Conservation (phyloP, 257 asterid genomes). For the Nicotiana knightiana region DNA sequence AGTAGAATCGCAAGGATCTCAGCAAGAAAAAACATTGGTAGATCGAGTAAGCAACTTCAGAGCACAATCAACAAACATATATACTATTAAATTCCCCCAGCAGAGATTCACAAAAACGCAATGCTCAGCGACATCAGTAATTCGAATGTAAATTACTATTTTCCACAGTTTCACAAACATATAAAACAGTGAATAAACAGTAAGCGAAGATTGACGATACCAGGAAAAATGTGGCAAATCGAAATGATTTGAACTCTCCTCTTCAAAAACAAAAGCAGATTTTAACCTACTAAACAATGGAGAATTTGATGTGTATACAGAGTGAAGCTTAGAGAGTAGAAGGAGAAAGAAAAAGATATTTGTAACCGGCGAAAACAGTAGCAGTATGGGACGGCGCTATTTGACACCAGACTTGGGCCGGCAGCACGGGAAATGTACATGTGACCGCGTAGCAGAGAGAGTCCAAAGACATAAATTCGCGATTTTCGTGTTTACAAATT, state of each 20-base stretch:
- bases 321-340: slow-evolving; percentile 1
- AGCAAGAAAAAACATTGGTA: background rate
- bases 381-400: slow-evolving; percentile 33
- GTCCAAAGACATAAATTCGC: slow-evolving; percentile 9
- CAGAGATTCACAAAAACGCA: background rate
- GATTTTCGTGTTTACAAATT: background rate
- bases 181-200: background rate
- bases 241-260: slow-evolving; percentile 4
- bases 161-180: background rate
- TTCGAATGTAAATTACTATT: background rate
- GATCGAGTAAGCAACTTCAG: slow-evolving; percentile 9
- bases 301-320: background rate
- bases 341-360: slow-evolving; percentile 5
- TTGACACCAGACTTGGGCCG: slow-evolving; percentile 47
- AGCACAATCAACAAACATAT: background rate
- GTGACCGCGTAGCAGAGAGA: slow-evolving; percentile 23
- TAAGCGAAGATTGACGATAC: slow-evolving; percentile 18
- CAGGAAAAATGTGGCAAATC: slow-evolving; percentile 11
- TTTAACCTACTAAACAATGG: background rate
- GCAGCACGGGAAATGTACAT: slow-evolving; percentile 33
- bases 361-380: slow-evolving; percentile 42
- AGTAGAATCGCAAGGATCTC: slow-evolving; percentile 3
- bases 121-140: background rate
- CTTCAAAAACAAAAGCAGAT: background rate
- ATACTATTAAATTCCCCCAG: background rate